Conservation (phyloP, 768 basidiomycete species). For the Boletus sp. region DNA sequence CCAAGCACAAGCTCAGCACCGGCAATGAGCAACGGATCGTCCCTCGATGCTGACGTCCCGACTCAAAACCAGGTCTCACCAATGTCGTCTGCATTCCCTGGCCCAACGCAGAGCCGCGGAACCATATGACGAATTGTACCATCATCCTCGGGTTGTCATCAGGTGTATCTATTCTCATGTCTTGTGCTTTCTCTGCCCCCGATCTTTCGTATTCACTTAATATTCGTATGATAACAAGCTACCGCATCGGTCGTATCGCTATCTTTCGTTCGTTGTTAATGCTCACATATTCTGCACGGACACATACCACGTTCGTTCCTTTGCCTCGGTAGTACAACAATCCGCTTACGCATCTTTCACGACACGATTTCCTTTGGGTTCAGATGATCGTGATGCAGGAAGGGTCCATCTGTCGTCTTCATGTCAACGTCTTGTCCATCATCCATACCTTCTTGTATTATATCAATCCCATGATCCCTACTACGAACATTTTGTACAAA, state of each 20-base stretch:
- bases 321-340: constrained; percentile 9
- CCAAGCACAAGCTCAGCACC: constrained; percentile 47
- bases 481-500: background rate
- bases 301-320: constrained; percentile 10
- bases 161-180: constrained; percentile 25
- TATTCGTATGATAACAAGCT: constrained; percentile 20
- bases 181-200: constrained; percentile 11
- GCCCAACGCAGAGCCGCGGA: constrained; percentile 33
- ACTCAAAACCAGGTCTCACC: constrained; percentile 61
- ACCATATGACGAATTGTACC: constrained; percentile 17
- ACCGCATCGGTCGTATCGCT: constrained; percentile 20
- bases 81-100: constrained; percentile 78
- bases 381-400: constrained; percentile 9
- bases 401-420: constrained; percentile 14
- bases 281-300: constrained; percentile 25
- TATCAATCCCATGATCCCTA: constrained; percentile 18
- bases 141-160: constrained; percentile 8
- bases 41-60: constrained; percentile 38
- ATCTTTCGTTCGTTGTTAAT: constrained; percentile 29
- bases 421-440: constrained; percentile 18
- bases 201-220: constrained; percentile 24
- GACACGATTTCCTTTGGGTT: constrained; percentile 14
- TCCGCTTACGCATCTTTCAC: constrained; percentile 18
- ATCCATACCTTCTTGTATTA: constrained; percentile 22
- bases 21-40: constrained; percentile 28